These are phyloP conservation scores for Puccinia novopanici DNA, from an alignment of 1,284 basidiomycete genomes.

Conservation along the genomic window DNA sequence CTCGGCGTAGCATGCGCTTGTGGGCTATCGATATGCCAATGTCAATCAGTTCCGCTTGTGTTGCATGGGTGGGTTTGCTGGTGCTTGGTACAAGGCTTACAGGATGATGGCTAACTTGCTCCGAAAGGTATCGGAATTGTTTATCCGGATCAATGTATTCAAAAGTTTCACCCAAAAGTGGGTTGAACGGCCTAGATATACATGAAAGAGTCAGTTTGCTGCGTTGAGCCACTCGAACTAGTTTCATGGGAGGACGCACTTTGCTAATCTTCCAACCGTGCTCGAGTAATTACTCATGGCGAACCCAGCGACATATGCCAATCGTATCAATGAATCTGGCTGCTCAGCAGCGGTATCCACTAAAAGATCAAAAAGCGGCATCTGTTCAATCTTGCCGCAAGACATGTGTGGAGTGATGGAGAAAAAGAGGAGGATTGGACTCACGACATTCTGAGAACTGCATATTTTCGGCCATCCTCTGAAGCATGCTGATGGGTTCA, in stretches of 20 bases:
- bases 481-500: slow-evolving; percentile 93
- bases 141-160: slow-evolving; percentile 87
- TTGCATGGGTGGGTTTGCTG: not conserved
- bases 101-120: slow-evolving; percentile 94
- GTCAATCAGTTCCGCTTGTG: slow-evolving; percentile 9
- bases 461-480: slow-evolving; percentile 80
- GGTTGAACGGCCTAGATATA: slow-evolving; percentile 57
- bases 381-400: too few relatives aligned
- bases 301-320: slow-evolving; percentile 93
- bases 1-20: slow-evolving; percentile 95
- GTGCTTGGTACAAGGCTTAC: slow-evolving; percentile 51
- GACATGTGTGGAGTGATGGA: not conserved
- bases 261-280: slow-evolving; percentile 67
- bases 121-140: slow-evolving; percentile 87
- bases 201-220: slow-evolving; percentile 69
- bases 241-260: slow-evolving; percentile 41
- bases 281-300: slow-evolving; percentile 98
- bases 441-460: slow-evolving; percentile 88
- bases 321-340: slow-evolving; percentile 74
- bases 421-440: slow-evolving; percentile 57
- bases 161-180: slow-evolving; percentile 76
- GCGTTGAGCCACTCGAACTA: slow-evolving; percentile 68
- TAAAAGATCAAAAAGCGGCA: slow-evolving; percentile 56
- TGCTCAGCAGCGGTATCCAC: slow-evolving; percentile 82
- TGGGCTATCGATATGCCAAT: slow-evolving; percentile 63